Base-by-base conservation (phyloP, 2,329 filamentous ascomycete genomes). In the Claviceps purpurea region DNA sequence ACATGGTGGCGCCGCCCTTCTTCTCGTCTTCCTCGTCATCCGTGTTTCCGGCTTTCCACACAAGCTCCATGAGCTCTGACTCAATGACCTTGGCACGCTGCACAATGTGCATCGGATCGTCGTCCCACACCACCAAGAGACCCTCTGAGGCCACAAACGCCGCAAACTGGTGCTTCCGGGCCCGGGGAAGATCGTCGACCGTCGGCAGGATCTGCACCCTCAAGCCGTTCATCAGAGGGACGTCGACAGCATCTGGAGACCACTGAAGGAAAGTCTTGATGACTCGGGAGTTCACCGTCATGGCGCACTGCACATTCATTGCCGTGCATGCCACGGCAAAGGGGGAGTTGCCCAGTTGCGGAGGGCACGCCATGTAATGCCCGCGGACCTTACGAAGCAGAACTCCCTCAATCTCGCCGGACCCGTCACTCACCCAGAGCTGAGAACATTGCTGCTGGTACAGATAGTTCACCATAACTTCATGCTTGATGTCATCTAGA, bases 391-490 rank as follows among this genome's bases (percentile, higher is more conserved):
- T 88, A 57, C 85, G 77, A 47, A 90, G 69, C 20, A 90, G 68
- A 30, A 89, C 84, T 57, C 87, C 87, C 64, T 89, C 85, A 5
- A 81, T 66, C 57, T 84, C 78, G 13, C 82, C 83, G 48, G 75
- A 81, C 39, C 77, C 79, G 59, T 87, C 82, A 37, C 79, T 79
- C 20, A 89, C 81, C 86, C 86, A 89, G 38, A 88, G 74, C 55
- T 81, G 78, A 13, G 79, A 77, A 61, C 84, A 88, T 68, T 89
- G 85, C 64, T 89, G 84, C 65, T 89, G 85, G 66, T 88, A 88
- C 26, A 90, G 72, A 64, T 87, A 88, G 68, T 87, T 89, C 55
- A 87, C 84, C 85, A 89, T 89, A 55, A 89, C 83, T 65, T 89
- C 85, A 61, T 88, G 82, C 66, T 85, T 87, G 67, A 88, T 85